These are phyloP conservation scores for Fraxinus baroniana DNA, from an alignment of 305 asterid genomes.

Conservation along the genomic window DNA sequence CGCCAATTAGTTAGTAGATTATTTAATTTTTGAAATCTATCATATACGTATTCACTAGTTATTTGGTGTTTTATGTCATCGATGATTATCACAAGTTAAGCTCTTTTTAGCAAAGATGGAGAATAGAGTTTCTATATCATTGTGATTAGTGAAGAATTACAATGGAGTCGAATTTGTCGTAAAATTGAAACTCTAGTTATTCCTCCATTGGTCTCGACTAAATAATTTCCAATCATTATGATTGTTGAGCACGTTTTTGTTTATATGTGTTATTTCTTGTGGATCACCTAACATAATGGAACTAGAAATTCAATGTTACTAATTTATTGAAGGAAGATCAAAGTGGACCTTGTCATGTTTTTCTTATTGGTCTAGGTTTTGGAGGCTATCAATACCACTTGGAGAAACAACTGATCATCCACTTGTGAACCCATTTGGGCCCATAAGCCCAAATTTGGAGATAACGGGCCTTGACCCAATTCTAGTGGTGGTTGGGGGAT, in stretches of 20 bases:
- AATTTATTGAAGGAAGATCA: not conserved
- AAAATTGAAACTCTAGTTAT: not conserved
- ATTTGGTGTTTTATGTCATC: not conserved
- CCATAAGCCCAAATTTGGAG: slow-evolving; percentile 44
- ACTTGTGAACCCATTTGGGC: slow-evolving; percentile 68
- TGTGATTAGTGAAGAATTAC: not conserved
- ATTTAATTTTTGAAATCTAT: too few relatives aligned
- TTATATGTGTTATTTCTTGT: not conserved
- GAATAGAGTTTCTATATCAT: not conserved
- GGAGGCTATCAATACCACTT: slow-evolving; percentile 62
- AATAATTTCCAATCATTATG: not conserved
- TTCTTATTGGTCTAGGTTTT: slow-evolving; percentile 34
- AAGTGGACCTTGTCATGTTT: too few relatives aligned
- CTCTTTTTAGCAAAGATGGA: not conserved
- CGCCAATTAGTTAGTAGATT: too few relatives aligned
- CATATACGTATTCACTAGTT: not conserved
- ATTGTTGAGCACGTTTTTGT: not conserved
- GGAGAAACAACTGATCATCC: slow-evolving; percentile 63
- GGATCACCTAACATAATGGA: not conserved
- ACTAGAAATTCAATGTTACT: not conserved
- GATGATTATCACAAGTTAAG: not conserved
- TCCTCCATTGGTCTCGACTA: not conserved
- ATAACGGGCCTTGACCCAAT: slow-evolving; percentile 50
- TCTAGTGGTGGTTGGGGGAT: slow-evolving; percentile 55
- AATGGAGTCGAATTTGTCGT: not conserved